phyloP scores from a whole-genome alignment of 352 stramenopile species.

The Phytophthora quininea region DNA sequence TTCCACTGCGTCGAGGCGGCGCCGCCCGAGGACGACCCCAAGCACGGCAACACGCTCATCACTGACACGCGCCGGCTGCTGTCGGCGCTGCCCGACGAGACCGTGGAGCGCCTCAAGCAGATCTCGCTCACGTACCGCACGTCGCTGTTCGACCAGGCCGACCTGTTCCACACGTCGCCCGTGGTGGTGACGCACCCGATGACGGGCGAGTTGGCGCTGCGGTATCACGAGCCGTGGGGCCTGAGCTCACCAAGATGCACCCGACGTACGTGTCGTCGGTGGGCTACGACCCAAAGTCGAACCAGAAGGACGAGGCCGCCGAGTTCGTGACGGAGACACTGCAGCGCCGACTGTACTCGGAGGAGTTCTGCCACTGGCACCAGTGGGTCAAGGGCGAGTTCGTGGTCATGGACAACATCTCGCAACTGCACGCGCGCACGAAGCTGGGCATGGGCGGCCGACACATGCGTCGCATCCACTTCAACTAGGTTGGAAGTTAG shows the following conservation, averaged over 20 bases:
- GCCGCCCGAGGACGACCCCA: slow-evolving; percentile 25
- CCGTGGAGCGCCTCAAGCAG: slow-evolving; percentile 26
- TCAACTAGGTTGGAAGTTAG: slow-evolving; percentile 8
- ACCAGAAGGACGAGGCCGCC: slow-evolving; percentile 21
- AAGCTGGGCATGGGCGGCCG: slow-evolving; percentile 18
- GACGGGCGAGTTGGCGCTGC: slow-evolving; percentile 18
- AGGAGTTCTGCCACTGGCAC: slow-evolving; percentile 19
- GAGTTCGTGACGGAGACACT: slow-evolving; percentile 22
- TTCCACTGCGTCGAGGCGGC: slow-evolving; percentile 24
- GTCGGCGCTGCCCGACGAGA: slow-evolving; percentile 17
- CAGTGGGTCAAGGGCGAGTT: slow-evolving; percentile 29
- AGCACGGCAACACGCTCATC: slow-evolving; percentile 30
- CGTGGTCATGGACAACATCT: slow-evolving; percentile 27
- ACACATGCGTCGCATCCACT: slow-evolving; percentile 31
- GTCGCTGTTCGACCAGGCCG: slow-evolving; percentile 9
- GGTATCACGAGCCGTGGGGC: slow-evolving; percentile 22
- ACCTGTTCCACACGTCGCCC: slow-evolving; percentile 18
- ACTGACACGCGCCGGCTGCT: slow-evolving; percentile 28
- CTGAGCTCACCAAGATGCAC: slow-evolving; percentile 33
- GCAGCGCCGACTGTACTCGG: slow-evolving; percentile 21
- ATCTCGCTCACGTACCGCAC: slow-evolving; percentile 26
- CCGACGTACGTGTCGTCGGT: slow-evolving; percentile 29
- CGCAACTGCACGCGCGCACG: slow-evolving; percentile 18
- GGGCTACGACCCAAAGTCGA: slow-evolving; percentile 21
- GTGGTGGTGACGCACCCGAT: slow-evolving; percentile 23